phyloP scores from a whole-genome alignment of 306 rosid genomes.

The barrel medic (Medicago truncatula) region MtrunA17r5.0-ANR NC_053042.1:44832001-44832500 shows the following conservation, averaged over 20 bases:
- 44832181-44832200: background rate
- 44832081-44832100: constrained; percentile 24
- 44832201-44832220: background rate
- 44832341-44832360: background rate
- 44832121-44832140: constrained; percentile 1
- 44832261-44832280: background rate
- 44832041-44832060: background rate
- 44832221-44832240: background rate
- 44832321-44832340: background rate
- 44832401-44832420: too few relatives aligned
- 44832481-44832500: too few relatives aligned
- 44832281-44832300: background rate
- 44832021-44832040: constrained; percentile 11
- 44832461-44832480: too few relatives aligned
- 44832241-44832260: background rate
- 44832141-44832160: background rate
- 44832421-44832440: too few relatives aligned
- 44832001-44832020: constrained; percentile 18
- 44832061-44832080: constrained; percentile 29
- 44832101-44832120: constrained; percentile 19
- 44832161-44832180: background rate
- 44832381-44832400: too few relatives aligned
- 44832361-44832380: too few relatives aligned
- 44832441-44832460: too few relatives aligned
- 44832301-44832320: background rate